These are phyloP conservation scores for Hortiboletus flavorubellus DNA, from an alignment of 768 basidiomycete species.

Conservation along the genomic window DNA sequence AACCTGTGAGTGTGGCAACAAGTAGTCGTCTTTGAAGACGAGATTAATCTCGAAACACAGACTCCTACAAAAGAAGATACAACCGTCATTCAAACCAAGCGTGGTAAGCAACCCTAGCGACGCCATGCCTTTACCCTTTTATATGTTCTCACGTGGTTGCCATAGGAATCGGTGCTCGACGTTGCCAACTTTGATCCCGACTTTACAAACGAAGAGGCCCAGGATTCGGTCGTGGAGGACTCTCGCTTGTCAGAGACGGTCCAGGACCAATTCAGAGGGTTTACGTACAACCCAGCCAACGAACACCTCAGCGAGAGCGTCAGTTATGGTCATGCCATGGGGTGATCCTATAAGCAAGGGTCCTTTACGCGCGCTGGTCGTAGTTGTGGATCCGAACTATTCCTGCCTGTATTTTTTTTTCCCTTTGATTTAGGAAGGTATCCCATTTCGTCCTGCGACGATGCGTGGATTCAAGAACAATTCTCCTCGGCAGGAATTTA, in stretches of 20 bases:
- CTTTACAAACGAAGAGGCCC: slow-evolving; percentile 92
- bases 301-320: slow-evolving; percentile 85
- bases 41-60: slow-evolving; percentile 31
- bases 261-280: slow-evolving; percentile 92
- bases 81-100: slow-evolving; percentile 95
- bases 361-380: slow-evolving; percentile 20
- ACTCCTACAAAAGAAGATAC: slow-evolving; percentile 90
- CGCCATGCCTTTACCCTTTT: not conserved
- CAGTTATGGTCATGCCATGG: slow-evolving; percentile 47
- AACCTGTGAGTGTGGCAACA: slow-evolving; percentile 46
- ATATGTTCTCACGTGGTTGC: slow-evolving; percentile 5
- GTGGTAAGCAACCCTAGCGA: slow-evolving; percentile 55
- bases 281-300: slow-evolving; percentile 84
- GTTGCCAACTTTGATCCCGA: slow-evolving; percentile 97
- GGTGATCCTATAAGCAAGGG: slow-evolving; percentile 12
- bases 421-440: not conserved
- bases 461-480: not conserved
- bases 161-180: slow-evolving; percentile 85
- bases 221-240: slow-evolving; percentile 95
- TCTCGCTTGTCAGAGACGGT: slow-evolving; percentile 92
- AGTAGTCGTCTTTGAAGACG: not conserved
- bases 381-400: slow-evolving; percentile 2
- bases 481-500: not conserved
- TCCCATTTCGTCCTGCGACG: not conserved
- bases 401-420: not conserved